These are phyloP conservation scores for Solanum chmielewskii DNA, from an alignment of 257 asterid species.

Conservation along the genomic window DNA sequence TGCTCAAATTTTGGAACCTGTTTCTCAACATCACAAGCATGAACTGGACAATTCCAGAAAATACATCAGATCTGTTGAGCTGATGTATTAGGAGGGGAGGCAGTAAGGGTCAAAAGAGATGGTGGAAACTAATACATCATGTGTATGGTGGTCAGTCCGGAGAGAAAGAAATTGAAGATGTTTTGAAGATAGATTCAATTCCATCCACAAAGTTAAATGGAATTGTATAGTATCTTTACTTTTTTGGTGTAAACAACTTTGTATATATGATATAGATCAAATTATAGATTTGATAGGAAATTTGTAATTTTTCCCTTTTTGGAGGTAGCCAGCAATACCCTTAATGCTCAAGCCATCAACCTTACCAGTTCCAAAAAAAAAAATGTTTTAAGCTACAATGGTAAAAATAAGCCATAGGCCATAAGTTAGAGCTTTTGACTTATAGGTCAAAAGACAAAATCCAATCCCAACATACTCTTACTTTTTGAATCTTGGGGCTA, in stretches of 20 bases:
- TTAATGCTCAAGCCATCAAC: not conserved
- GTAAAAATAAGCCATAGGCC: not conserved
- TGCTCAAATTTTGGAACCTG: not conserved
- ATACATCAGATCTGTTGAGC: not conserved
- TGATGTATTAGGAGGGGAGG: not conserved
- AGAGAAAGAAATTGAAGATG: not conserved
- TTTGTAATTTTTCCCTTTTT: not conserved
- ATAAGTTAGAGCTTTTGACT: not conserved
- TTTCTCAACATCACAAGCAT: not conserved
- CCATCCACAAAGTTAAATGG: not conserved
- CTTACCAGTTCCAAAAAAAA: not conserved
- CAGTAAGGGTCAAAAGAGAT: not conserved
- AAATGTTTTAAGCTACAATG: not conserved
- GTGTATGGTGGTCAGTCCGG: not conserved
- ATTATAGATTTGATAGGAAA: not conserved
- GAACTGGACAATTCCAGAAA: not conserved
- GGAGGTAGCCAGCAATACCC: not conserved
- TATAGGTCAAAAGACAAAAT: not conserved
- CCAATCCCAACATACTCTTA: not conserved
- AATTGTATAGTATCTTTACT: not conserved
- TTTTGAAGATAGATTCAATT: not conserved
- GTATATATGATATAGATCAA: not conserved
- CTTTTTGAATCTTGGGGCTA: not conserved
- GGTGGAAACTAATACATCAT: not conserved
- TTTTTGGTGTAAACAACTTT: not conserved